Percentiles rank a stretch among this genome's conserved stretches.
phyloP scores from a whole-genome alignment of 2,329 filamentous ascomycete species.

The Paraphoma chrysanthemicola region DNA sequence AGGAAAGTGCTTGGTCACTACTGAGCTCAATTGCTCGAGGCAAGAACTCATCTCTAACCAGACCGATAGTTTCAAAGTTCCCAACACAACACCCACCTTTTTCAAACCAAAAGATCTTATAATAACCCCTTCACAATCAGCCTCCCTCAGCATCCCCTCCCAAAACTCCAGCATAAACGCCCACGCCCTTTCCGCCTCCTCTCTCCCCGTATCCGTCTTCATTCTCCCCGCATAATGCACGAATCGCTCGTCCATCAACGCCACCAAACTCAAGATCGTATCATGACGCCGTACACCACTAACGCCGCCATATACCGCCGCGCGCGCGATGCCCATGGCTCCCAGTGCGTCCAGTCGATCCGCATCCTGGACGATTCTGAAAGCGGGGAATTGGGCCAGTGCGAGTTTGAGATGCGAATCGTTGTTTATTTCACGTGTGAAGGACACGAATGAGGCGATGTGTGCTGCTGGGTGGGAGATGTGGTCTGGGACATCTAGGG shows the following conservation, averaged over 20 bases:
- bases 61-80: too few species aligned
- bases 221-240: constrained; percentile 15
- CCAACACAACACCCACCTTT: too few species aligned
- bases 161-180: too few species aligned
- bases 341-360: constrained; percentile 88
- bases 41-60: too few species aligned
- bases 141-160: too few species aligned
- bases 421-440: too few species aligned
- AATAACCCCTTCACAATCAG: too few species aligned
- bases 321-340: constrained; percentile 78
- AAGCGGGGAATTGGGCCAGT: constrained; percentile 67
- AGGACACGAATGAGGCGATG: too few species aligned
- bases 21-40: too few species aligned
- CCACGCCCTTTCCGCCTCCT: constrained; percentile 11
- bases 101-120: too few species aligned
- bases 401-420: constrained; percentile 69
- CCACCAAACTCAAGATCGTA: constrained; percentile 30
- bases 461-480: too few species aligned
- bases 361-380: constrained; percentile 86
- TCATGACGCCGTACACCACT: constrained; percentile 59
- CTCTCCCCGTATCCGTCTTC: constrained; percentile 26
- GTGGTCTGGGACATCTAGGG: constrained; percentile 66
- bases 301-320: constrained; percentile 70
- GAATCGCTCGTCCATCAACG: constrained; percentile 16
- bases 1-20: too few species aligned